phyloP scores from a whole-genome alignment of 495 filamentous ascomycete species.

The Daldinia concentrica region DNA sequence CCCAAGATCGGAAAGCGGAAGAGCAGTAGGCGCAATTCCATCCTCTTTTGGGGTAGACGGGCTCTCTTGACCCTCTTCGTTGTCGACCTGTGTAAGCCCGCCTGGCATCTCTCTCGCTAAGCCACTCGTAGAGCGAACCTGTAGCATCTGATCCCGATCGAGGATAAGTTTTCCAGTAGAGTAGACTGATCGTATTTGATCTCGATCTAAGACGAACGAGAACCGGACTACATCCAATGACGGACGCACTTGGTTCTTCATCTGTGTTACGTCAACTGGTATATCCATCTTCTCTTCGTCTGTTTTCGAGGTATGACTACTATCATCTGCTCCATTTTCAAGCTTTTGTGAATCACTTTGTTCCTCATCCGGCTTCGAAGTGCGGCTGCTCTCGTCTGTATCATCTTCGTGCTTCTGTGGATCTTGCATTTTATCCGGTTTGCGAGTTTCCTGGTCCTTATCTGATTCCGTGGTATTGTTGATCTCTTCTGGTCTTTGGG shows the following conservation, averaged over 20 bases:
- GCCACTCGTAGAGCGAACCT: constrained; percentile 30
- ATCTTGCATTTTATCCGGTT: background rate
- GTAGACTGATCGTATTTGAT: constrained; percentile 37
- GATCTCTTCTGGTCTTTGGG: background rate
- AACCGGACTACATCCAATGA: constrained; percentile 34
- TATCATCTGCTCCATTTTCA: constrained; percentile 10
- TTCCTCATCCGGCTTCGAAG: constrained; percentile 3
- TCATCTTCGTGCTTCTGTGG: background rate
- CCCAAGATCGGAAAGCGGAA: constrained; percentile 58
- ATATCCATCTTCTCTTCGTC: constrained; percentile 29
- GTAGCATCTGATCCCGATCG: constrained; percentile 30
- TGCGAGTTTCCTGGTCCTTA: background rate
- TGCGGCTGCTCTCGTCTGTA: constrained; percentile 14
- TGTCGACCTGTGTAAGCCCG: background rate
- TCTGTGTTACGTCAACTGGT: background rate
- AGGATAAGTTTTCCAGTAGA: constrained; percentile 32
- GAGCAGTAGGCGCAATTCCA: constrained; percentile 27
- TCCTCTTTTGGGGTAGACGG: constrained; percentile 25
- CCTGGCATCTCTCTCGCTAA: constrained; percentile 11
- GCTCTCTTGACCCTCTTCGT: constrained; percentile 22
- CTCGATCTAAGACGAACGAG: constrained; percentile 32
- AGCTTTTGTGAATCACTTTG: background rate
- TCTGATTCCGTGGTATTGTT: background rate
- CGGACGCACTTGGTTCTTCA: constrained; percentile 15
- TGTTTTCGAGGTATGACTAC: constrained; percentile 22